Conservation (phyloP, 148 eudicot genomes). For the Rhododendron molle region DNA sequence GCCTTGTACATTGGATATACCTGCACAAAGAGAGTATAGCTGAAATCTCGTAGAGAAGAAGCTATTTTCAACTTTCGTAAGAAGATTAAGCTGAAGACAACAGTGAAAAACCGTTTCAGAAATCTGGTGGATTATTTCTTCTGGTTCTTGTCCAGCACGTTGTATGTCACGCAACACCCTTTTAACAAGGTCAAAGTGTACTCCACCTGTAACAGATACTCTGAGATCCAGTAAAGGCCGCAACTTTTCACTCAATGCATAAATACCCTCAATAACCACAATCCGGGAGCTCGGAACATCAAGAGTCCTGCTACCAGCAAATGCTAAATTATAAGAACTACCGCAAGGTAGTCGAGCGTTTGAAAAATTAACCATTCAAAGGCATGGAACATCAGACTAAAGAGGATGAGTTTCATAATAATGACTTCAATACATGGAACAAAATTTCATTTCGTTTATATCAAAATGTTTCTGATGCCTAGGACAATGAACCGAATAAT, state of each 20-base stretch:
- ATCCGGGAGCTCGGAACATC: constrained; percentile 89
- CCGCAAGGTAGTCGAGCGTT: background rate
- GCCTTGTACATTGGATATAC: constrained; percentile 99
- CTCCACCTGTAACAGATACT: constrained; percentile 93
- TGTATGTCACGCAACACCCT: constrained; percentile 90
- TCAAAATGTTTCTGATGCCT: background rate
- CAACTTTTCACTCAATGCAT: constrained; percentile 87
- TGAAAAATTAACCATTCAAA: background rate
- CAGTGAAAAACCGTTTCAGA: constrained; percentile 74
- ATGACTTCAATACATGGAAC: background rate
- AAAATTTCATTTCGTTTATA: background rate
- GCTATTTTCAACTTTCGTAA: background rate
- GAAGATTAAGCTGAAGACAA: constrained; percentile 13
- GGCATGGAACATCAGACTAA: background rate
- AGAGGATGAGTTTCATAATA: background rate
- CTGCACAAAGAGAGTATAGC: constrained; percentile 32
- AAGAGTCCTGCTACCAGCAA: constrained; percentile 57
- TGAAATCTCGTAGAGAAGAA: constrained; percentile 17
- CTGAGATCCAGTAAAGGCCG: constrained; percentile 87
- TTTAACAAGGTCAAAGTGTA: constrained; percentile 95
- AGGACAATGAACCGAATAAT: background rate
- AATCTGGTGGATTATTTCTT: constrained; percentile 94
- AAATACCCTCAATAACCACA: constrained; percentile 91
- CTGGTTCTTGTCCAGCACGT: constrained; percentile 95
- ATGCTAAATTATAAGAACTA: background rate